Conservation (phyloP, 1,284 basidiomycete genomes). For the Irpex lacteus region DNA sequence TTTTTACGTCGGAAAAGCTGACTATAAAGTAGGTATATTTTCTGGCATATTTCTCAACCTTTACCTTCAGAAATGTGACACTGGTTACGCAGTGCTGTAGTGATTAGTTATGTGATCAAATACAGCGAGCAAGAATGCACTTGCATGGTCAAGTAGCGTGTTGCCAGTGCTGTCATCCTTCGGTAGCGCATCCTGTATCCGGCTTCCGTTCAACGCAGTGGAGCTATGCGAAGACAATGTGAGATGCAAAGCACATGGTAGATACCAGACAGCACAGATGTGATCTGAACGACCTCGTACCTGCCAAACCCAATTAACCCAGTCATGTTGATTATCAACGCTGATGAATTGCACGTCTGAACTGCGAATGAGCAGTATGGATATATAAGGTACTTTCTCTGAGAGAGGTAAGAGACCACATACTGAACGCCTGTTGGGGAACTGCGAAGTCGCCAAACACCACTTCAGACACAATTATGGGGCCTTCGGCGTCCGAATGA, state of each 20-base stretch:
- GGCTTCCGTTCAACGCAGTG: not conserved
- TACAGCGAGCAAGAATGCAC: too few species aligned
- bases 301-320: constrained; percentile 6
- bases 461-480: constrained; percentile 1
- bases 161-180: constrained; percentile 2
- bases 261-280: too few species aligned
- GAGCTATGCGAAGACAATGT: not conserved
- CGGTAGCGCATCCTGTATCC: not conserved
- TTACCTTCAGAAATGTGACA: too few species aligned
- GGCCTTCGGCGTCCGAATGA: not conserved
- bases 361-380: not conserved
- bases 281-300: not conserved
- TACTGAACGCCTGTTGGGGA: constrained; percentile 4
- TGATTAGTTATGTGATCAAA: too few species aligned
- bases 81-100: too few species aligned
- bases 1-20: too few species aligned
- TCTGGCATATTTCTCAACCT: too few species aligned
- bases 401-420: not conserved
- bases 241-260: too few species aligned
- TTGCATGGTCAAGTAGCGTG: too few species aligned
- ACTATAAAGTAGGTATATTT: too few species aligned
- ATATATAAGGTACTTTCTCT: not conserved
- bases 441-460: constrained; percentile 7
- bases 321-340: not conserved
- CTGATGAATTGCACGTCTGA: constrained; percentile 1